Conservation (phyloP, 306 rosid species). For the Casuarina equisetifolia region DNA sequence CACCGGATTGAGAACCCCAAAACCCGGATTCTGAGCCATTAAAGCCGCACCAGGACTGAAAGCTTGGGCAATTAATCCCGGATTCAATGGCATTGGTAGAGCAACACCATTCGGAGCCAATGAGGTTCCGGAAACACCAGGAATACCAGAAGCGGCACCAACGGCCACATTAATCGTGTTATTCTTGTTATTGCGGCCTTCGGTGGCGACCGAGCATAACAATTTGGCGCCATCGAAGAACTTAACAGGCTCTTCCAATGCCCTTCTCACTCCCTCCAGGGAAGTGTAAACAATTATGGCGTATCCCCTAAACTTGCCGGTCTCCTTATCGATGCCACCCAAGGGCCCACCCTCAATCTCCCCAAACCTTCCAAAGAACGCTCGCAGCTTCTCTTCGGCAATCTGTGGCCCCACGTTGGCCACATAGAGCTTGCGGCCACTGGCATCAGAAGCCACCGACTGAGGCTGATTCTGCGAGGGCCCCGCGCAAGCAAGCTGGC, state of each 20-base stretch:
- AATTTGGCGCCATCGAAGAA: neutral
- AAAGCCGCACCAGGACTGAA: neutral
- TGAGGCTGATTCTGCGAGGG: neutral
- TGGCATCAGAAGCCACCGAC: neutral
- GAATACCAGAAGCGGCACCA: neutral
- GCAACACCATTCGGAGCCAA: neutral
- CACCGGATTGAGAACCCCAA: neutral
- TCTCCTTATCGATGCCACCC: neutral
- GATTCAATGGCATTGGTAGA: too few relatives aligned
- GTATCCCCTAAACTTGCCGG: neutral
- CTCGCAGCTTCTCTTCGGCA: neutral
- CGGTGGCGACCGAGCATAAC: slow-evolving; percentile 4
- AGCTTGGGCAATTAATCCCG: neutral
- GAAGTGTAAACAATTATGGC: neutral
- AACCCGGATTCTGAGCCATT: neutral
- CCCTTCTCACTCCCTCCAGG: neutral
- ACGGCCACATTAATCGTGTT: neutral
- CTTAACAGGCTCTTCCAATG: slow-evolving; percentile 3
- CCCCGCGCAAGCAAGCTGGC: neutral
- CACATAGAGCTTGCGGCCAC: neutral
- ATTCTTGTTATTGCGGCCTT: neutral
- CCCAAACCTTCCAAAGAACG: neutral
- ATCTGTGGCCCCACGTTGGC: neutral
- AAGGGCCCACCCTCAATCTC: neutral
- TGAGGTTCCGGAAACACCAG: neutral